Base-by-base conservation (phyloP, 2,329 filamentous ascomycete species). In the Zymoseptoria ardabiliae region DNA sequence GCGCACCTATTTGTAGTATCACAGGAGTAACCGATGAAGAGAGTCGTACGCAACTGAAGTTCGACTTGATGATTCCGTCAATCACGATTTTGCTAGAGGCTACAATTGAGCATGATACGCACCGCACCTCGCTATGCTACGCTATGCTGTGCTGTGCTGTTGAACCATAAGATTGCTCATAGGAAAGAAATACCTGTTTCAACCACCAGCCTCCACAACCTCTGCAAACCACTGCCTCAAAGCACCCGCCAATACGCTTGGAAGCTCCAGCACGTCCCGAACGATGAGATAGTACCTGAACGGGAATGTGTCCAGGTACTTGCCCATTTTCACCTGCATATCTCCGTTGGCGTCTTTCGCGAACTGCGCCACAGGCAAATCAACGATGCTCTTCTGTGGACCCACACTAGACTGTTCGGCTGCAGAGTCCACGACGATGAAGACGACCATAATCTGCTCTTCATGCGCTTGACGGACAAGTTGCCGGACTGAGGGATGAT, bases 281-380 rank as follows among this genome's bases (percentile, higher is more conserved):
- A 99, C 94, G 66, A 99, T 90, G 58, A 99, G 78, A 73, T 97
- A 99, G 78, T 97, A 99, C 73, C 89, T 86, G 77, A 99, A 99
- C 0, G 95, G 94, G 75, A 99, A 99, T 7, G 86, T 88, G 73
- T 99, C 95, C 67, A 99, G 82, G 73, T 99, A 99, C 69, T 90
- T 85, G 78, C 91, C 88, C 74, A 95, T 91, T 68, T 88, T 87
- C 58, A 97, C 84, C 72, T 80, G 80, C 74, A 80, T 80, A 69
- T 85, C 82, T 62, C 78, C 86, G 77, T 77, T 85, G 19, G 75
- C 79, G 70, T 90, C 86, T 60, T 82, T 83, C 64, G 88, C 83
- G 71, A 97, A 97, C 71, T 85, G 85, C 45, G 91, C 93, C 74
- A 91, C 88, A 73, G 91, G 91, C 68, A 97, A 81, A 72, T 97